Conservation (phyloP, 2,329 filamentous ascomycete genomes). For the Monilinia fructigena region DNA sequence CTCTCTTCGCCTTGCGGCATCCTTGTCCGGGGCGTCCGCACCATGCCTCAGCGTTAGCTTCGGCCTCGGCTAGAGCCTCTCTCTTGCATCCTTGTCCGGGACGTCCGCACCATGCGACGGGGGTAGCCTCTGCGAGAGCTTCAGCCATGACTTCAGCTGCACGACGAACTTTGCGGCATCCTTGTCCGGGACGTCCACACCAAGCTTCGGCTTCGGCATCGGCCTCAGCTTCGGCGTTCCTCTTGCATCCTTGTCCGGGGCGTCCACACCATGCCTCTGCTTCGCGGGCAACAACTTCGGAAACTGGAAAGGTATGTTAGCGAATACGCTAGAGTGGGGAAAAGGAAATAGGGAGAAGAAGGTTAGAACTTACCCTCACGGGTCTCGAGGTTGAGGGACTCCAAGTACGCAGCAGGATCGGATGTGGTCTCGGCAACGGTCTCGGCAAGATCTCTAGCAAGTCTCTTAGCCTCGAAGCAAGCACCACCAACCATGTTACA, state of each 20-base stretch:
- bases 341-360: neutral
- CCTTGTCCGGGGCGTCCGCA: conserved; percentile 29
- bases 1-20: conserved; percentile 30
- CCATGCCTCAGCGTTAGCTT: conserved; percentile 26
- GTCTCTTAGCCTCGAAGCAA: conserved; percentile 25
- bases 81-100: conserved; percentile 30
- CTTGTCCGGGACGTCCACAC: conserved; percentile 22
- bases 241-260: conserved; percentile 16
- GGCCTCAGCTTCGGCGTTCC: neutral
- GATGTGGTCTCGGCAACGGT: conserved; percentile 8
- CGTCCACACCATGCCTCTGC: conserved; percentile 23
- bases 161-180: conserved; percentile 2
- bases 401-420: conserved; percentile 13
- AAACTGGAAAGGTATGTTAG: conserved; percentile 15
- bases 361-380: conserved; percentile 16
- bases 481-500: conserved; percentile 25
- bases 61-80: conserved; percentile 26
- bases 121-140: conserved; percentile 32
- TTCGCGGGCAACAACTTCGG: conserved; percentile 22
- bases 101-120: conserved; percentile 29
- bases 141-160: conserved; percentile 17
- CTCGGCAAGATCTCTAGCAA: conserved; percentile 23
- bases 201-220: neutral
- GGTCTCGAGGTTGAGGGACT: conserved; percentile 17
- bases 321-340: neutral